A percentile compares a stretch with the other conserved stretches of the same genome.
These are phyloP conservation scores for Lepidium africanum DNA, from an alignment of 345 rosid species.

Conservation along the genomic window DNA sequence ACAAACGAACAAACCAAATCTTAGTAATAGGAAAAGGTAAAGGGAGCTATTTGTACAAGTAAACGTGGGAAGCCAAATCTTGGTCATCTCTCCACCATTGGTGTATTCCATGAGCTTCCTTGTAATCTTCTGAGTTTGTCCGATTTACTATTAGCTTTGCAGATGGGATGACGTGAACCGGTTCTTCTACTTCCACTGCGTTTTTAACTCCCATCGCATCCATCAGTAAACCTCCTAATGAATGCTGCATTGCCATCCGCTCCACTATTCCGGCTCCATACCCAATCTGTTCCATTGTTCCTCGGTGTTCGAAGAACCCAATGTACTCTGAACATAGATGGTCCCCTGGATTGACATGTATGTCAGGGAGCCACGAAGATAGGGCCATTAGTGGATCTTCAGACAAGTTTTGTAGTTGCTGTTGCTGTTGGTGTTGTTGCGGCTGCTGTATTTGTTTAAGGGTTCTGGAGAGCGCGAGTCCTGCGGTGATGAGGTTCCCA, in stretches of 20 bases:
- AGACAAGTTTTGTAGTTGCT: slow-evolving; percentile 20
- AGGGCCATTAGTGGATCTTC: slow-evolving; percentile 38
- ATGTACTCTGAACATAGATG: slow-evolving; percentile 70
- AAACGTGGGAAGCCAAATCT: slow-evolving; percentile 41
- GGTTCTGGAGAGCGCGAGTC: slow-evolving; percentile 48
- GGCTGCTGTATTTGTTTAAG: slow-evolving; percentile 25
- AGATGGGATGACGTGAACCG: slow-evolving; percentile 74
- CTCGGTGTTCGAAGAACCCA: slow-evolving; percentile 82
- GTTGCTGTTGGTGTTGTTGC: slow-evolving; percentile 12
- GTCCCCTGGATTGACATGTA: slow-evolving; percentile 64
- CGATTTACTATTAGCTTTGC: slow-evolving; percentile 52
- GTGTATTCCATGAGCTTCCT: slow-evolving; percentile 78
- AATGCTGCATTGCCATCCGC: slow-evolving; percentile 63
- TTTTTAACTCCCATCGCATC: slow-evolving; percentile 49
- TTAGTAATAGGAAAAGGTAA: not conserved
- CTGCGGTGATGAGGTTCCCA: slow-evolving; percentile 63
- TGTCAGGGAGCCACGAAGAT: slow-evolving; percentile 55
- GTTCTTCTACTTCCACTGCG: slow-evolving; percentile 43
- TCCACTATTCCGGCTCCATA: slow-evolving; percentile 61
- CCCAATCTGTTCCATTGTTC: slow-evolving; percentile 77
- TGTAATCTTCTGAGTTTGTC: slow-evolving; percentile 41
- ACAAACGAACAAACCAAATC: not conserved
- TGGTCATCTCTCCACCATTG: slow-evolving; percentile 88
- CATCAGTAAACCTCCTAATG: slow-evolving; percentile 61
- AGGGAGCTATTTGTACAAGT: slow-evolving; percentile 29